Percentiles rank a stretch among this genome's conserved stretches.
Conservation (phyloP, 345 rosid species). For the Populus nigra region DNA sequence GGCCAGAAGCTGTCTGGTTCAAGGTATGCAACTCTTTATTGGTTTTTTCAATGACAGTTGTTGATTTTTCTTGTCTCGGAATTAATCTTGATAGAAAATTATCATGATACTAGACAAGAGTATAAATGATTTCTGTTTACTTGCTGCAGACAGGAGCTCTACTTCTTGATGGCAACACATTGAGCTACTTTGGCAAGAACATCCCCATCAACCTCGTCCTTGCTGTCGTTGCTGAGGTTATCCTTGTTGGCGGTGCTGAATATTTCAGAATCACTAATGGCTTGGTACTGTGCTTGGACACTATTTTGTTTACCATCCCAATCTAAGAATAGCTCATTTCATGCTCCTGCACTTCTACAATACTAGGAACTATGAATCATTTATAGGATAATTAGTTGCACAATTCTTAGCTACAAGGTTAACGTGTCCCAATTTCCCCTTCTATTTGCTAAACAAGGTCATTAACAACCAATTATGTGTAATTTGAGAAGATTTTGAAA, state of each 20-base stretch:
- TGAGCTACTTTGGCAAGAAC: constrained; percentile 88
- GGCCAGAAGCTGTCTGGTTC: constrained; percentile 99
- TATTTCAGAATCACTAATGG: constrained; percentile 92
- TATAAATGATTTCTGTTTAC: not conserved
- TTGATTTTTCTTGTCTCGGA: not conserved
- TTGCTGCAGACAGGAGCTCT: constrained; percentile 89
- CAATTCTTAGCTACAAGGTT: not conserved
- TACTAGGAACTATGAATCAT: not conserved
- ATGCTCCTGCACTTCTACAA: not conserved
- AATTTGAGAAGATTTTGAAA: not conserved
- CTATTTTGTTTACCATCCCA: not conserved
- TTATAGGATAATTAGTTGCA: not conserved
- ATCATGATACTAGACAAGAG: not conserved
- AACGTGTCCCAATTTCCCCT: not conserved
- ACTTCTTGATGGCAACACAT: constrained; percentile 91
- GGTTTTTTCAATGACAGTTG: not conserved
- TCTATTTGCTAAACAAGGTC: too few species aligned
- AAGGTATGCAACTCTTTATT: constrained; percentile 41
- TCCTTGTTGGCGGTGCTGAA: constrained; percentile 95
- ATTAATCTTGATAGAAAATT: not conserved
- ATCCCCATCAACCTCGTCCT: constrained; percentile 81
- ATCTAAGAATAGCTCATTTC: not conserved
- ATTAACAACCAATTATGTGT: not conserved
- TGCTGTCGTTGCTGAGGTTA: constrained; percentile 78
- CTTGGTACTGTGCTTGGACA: constrained; percentile 44